These are phyloP conservation scores for Fusarium sp. DNA, from an alignment of 2,329 filamentous ascomycete species.

Conservation along the genomic window DNA sequence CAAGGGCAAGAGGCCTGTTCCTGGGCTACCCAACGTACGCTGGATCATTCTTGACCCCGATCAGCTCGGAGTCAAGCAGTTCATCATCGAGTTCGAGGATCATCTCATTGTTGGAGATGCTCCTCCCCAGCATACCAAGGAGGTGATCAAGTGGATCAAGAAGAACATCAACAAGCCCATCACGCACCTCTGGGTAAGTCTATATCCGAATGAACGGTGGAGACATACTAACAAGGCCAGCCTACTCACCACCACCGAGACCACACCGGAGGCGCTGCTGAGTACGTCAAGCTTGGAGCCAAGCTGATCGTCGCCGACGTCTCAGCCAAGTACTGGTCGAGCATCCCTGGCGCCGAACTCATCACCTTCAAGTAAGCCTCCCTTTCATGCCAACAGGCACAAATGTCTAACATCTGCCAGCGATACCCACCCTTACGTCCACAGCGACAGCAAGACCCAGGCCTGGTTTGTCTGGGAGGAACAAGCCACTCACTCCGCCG, in stretches of 20 bases:
- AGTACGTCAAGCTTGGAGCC: slow-evolving; percentile 9
- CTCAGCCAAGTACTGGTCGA: slow-evolving; percentile 20
- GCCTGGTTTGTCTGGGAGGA: slow-evolving; percentile 28
- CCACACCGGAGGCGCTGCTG: slow-evolving; percentile 13
- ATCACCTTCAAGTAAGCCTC: slow-evolving; percentile 32
- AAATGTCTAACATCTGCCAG: not conserved
- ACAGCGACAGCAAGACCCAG: slow-evolving; percentile 3
- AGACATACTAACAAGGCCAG: not conserved
- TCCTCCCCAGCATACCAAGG: not conserved
- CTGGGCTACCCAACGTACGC: not conserved
- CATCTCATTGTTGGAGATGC: slow-evolving; percentile 30
- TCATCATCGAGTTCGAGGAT: slow-evolving; percentile 30
- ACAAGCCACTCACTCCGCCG: slow-evolving; percentile 10
- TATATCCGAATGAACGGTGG: fast-evolving
- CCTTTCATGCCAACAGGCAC: too few relatives aligned
- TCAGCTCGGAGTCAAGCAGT: slow-evolving; percentile 20
- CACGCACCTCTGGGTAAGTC: slow-evolving; percentile 15
- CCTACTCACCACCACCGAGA: slow-evolving; percentile 33
- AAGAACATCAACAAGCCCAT: slow-evolving; percentile 18
- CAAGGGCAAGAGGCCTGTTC: not conserved
- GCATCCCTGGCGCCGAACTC: not conserved
- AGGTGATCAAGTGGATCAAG: slow-evolving; percentile 22
- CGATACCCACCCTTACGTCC: slow-evolving; percentile 18
- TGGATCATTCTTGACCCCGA: slow-evolving; percentile 23
- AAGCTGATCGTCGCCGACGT: slow-evolving; percentile 22